Evolutionary conservation across 176 grass and related monocot genomes (phyloP).

Genomic region (Coix lacrymajobi): DNA sequence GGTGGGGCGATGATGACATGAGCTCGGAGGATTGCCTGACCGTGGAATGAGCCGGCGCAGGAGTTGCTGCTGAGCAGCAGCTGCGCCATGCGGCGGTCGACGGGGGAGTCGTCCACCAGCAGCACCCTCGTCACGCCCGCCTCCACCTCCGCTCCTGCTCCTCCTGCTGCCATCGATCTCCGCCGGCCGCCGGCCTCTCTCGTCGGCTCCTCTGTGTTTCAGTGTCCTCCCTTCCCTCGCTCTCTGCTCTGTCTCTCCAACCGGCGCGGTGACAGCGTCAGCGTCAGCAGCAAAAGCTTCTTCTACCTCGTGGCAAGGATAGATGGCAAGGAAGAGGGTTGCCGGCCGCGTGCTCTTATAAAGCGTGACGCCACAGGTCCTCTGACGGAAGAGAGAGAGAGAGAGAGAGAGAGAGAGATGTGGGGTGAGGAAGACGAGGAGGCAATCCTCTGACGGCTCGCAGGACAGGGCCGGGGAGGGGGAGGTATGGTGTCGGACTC

Average conservation of each 20-base stretch:
- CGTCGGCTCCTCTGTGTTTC: neutral
- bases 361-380: neutral
- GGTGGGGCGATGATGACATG: accelerated
- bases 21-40: neutral
- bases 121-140: constrained; percentile 64
- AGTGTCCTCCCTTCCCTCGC: too few species aligned
- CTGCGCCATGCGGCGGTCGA: constrained; percentile 70
- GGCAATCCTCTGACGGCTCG: neutral
- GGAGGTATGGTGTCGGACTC: neutral
- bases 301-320: neutral
- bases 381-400: neutral
- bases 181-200: neutral
- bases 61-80: constrained; percentile 62
- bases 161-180: neutral
- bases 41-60: constrained; percentile 64
- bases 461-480: neutral
- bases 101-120: constrained; percentile 84
- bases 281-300: neutral
- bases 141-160: neutral
- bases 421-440: neutral
- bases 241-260: neutral
- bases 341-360: constrained; percentile 17
- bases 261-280: neutral
- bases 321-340: neutral
- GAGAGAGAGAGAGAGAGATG: neutral